Conservation (phyloP, 1,284 basidiomycete genomes). For the Marasmius tenuissimus region DNA sequence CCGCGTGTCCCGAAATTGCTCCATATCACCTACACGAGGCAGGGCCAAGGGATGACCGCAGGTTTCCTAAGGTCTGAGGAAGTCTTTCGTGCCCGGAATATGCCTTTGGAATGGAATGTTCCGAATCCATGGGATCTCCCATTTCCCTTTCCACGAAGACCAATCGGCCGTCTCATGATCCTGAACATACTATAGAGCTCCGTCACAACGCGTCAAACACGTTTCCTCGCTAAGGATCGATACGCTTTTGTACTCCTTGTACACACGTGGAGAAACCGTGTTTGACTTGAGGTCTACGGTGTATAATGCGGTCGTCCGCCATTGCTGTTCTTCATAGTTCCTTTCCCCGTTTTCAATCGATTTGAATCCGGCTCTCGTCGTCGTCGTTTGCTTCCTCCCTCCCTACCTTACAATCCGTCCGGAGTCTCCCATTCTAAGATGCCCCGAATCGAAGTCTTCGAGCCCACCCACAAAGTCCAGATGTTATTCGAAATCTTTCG, state of each 20-base stretch:
- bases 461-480: slow-evolving; percentile 11
- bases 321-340: not conserved
- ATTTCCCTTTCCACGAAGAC: not conserved
- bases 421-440: not conserved
- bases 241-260: not conserved
- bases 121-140: not conserved
- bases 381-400: not conserved
- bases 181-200: not conserved
- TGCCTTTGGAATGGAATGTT: not conserved
- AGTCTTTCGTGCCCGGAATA: not conserved
- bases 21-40: not conserved
- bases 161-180: not conserved
- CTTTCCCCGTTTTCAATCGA: not conserved
- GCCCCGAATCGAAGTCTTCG: slow-evolving; percentile 6
- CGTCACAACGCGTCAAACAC: not conserved
- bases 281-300: not conserved
- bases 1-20: not conserved
- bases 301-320: not conserved
- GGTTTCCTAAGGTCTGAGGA: not conserved
- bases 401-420: not conserved
- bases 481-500: slow-evolving; percentile 6
- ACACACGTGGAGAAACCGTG: slow-evolving; percentile 13
- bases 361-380: not conserved
- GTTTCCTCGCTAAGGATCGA: not conserved
- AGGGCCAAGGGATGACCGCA: not conserved